These are phyloP conservation scores for Thalia dealbata DNA, from an alignment of 176 grass and related monocot genomes.

Conservation along the genomic window DNA sequence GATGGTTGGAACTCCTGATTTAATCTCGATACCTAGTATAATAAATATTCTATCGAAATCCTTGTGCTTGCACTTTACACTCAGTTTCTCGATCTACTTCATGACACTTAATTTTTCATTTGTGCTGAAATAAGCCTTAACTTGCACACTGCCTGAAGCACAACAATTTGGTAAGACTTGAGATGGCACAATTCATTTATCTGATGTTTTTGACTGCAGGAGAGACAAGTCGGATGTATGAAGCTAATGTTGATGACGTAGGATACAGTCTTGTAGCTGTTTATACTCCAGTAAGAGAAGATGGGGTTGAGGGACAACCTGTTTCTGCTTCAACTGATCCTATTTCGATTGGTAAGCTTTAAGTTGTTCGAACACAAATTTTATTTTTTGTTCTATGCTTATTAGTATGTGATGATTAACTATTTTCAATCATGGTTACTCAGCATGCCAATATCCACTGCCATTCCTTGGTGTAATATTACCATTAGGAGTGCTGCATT, in stretches of 20 bases:
- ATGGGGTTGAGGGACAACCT: conserved; percentile 82
- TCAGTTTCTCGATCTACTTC: not conserved
- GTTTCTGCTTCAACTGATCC: conserved; percentile 87
- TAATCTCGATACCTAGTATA: conserved; percentile 95
- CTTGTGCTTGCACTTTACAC: not conserved
- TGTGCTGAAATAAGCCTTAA: not conserved
- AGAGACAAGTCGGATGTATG: conserved; percentile 72
- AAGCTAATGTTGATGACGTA: conserved; percentile 96
- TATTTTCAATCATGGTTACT: not conserved
- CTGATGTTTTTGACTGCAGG: conserved; percentile 34
- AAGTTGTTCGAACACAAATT: not conserved
- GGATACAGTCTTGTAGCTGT: conserved; percentile 87
- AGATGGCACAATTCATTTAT: too few species aligned
- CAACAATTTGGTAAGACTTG: too few species aligned
- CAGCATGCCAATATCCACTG: not conserved
- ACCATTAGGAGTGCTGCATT: too few species aligned
- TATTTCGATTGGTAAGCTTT: conserved; percentile 66
- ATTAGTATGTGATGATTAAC: not conserved
- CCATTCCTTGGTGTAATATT: too few species aligned
- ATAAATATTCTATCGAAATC: not conserved
- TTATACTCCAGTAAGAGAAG: conserved; percentile 88
- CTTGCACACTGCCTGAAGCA: too few species aligned
- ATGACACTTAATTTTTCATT: not conserved
- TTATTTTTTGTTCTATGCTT: not conserved
- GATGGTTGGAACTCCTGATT: conserved; percentile 93